Evolutionary conservation across 176 grass and related monocot genomes (phyloP).

Genomic region (Oryza glumipatula): DNA sequence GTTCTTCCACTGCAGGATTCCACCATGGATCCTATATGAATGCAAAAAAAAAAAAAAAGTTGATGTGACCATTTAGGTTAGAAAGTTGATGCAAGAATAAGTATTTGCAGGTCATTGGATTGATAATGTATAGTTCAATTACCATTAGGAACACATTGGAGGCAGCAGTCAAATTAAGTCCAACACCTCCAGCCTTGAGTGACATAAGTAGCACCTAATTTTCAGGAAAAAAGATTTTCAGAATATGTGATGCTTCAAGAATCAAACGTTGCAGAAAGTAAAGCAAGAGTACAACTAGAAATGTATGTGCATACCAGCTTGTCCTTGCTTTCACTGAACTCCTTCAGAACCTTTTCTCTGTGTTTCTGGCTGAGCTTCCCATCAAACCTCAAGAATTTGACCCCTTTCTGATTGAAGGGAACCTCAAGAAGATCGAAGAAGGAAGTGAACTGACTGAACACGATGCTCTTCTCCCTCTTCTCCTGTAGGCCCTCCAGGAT

Average conservation of each 20-base stretch:
- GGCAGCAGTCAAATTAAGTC: constrained; percentile 87
- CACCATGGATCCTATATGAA: constrained; percentile 89
- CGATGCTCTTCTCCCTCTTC: constrained; percentile 84
- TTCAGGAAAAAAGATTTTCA: constrained; percentile 34
- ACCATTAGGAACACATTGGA: constrained; percentile 95
- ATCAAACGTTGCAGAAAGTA: not conserved
- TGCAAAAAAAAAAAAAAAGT: not conserved
- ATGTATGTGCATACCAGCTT: constrained; percentile 54
- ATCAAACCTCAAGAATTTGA: constrained; percentile 83
- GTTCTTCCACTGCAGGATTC: constrained; percentile 98
- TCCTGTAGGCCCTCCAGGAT: constrained; percentile 52
- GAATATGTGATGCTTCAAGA: not conserved
- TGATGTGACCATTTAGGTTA: not conserved
- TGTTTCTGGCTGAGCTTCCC: constrained; percentile 77
- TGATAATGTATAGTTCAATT: constrained; percentile 21
- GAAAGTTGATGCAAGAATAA: not conserved
- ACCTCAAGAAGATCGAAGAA: constrained; percentile 91
- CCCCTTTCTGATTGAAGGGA: constrained; percentile 56
- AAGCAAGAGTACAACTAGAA: constrained; percentile 9
- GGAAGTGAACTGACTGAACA: constrained; percentile 93
- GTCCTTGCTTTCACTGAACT: constrained; percentile 73
- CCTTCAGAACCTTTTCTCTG: constrained; percentile 69
- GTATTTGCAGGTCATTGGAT: not conserved
- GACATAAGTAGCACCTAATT: constrained; percentile 81
- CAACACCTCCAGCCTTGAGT: constrained; percentile 82